Conservation (phyloP, 805 yeast genomes). For the Schwanniomyces yamadae region DNA sequence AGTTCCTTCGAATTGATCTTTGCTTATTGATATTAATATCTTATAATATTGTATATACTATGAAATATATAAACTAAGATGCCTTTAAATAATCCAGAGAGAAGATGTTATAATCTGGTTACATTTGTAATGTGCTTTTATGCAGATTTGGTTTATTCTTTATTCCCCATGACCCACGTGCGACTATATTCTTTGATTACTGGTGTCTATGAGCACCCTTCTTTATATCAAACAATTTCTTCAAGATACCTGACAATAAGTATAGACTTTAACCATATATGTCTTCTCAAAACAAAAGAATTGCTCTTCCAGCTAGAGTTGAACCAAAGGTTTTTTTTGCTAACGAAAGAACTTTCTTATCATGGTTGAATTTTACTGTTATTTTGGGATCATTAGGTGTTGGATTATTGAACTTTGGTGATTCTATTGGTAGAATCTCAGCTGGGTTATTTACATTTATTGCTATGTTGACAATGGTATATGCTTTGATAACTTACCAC, state of each 20-base stretch:
- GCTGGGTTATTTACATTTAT: slow-evolving; percentile 94
- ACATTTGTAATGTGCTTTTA: too few species aligned
- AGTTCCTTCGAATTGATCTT: too few species aligned
- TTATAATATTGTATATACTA: too few species aligned
- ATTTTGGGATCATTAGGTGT: slow-evolving; percentile 95
- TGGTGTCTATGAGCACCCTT: too few species aligned
- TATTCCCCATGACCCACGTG: not conserved
- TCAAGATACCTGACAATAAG: not conserved
- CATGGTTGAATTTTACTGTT: slow-evolving; percentile 99
- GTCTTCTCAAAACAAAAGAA: slow-evolving; percentile 63
- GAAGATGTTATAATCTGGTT: too few species aligned
- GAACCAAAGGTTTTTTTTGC: slow-evolving; percentile 99
- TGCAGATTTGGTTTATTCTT: too few species aligned
- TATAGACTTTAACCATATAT: slow-evolving; percentile 15
- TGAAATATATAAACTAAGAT: too few species aligned
- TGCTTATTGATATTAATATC: too few species aligned
- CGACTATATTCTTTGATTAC: too few species aligned
- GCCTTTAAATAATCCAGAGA: too few species aligned
- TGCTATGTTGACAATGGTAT: slow-evolving; percentile 97
- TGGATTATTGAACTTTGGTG: slow-evolving; percentile 95
- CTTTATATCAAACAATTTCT: not conserved
- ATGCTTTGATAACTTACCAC: slow-evolving; percentile 93
- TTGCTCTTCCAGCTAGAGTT: slow-evolving; percentile 95
- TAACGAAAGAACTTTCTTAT: slow-evolving; percentile 95
- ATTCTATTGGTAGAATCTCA: slow-evolving; percentile 83